Base-by-base conservation (phyloP, 1,139 yeast genomes). In the Diutina catenulata region DNA sequence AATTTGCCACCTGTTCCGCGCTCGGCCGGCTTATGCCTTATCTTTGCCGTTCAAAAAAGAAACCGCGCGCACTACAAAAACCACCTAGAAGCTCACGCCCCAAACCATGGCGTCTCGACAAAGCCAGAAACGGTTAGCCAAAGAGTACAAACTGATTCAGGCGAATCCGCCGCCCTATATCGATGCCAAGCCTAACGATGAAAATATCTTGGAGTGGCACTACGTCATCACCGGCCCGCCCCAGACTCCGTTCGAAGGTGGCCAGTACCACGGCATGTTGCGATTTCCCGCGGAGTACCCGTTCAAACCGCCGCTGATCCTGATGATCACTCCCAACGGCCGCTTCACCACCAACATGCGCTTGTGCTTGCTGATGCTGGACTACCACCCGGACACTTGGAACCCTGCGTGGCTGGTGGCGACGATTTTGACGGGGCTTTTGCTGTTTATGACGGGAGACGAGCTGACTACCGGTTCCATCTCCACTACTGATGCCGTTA, bases 381-480 rank as follows among this genome's bases (percentile, higher is more conserved):
- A 88, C 52, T 87, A 76, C 56, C 97, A 88, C 49, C 96, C 95
- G 7, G 91, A 84, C 54, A 64, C 82, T 1, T 87, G 96, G 96
- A 86, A 87, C 55, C 95, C 96, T 1, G 86, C 94, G 4, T 87
- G 96, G 96, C 77, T 86, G 40, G 95, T 87, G 16, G 68, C 84
- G 21, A 84, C 95, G 0, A 87, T 87, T 18, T 64, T 87, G 48
- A 82, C 79, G 6, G 96, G 96, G 0, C 60, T 87, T 37, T 62
- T 87, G 47, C 81, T 94, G 51, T 87, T 87, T 51, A 87, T 87
- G 95, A 84, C 44, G 69, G 91, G 47, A 5, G 56, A 57, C 37
- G 69, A 64, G 41, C 45, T 50, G 28, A 64, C 69, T 32, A 61
- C 68, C 1, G 69, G 69, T 1, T 60, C 66, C 18, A 62, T 64